Conservation (phyloP, 2,329 filamentous ascomycete species). For the Fusarium goolgardi region DNA sequence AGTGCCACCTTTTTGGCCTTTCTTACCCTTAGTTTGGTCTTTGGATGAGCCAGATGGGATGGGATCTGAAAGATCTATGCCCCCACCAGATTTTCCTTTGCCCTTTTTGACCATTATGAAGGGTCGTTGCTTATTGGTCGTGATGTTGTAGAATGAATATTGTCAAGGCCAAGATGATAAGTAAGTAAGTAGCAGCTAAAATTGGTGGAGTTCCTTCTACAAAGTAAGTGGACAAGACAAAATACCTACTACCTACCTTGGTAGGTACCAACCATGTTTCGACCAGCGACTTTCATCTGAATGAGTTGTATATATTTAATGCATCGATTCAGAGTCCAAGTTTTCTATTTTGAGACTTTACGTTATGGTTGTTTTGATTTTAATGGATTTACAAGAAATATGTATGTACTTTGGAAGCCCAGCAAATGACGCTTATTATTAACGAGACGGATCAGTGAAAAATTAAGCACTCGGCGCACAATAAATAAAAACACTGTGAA, state of each 20-base stretch:
- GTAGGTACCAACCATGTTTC: neutral
- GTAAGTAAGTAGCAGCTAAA: constrained; percentile 3
- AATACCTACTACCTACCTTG: neutral
- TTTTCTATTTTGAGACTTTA: neutral
- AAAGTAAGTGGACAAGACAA: neutral
- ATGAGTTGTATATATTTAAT: neutral
- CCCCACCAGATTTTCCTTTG: constrained; percentile 59
- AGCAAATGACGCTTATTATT: neutral
- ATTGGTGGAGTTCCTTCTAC: constrained; percentile 34
- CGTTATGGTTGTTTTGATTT: neutral
- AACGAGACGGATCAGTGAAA: neutral
- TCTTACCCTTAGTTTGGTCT: constrained; percentile 58
- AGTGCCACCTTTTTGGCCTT: constrained; percentile 50
- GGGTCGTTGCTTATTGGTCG: neutral
- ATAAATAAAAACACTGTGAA: neutral
- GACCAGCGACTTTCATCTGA: neutral
- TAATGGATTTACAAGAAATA: neutral
- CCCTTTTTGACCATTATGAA: constrained; percentile 63
- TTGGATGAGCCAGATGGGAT: constrained; percentile 56
- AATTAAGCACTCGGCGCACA: neutral
- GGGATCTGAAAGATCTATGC: constrained; percentile 46
- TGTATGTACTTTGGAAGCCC: neutral
- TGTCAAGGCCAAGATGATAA: constrained; percentile 9
- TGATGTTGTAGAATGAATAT: constrained; percentile 24
- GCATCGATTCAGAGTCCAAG: neutral